These are phyloP conservation scores for Eucalyptus marginata DNA, from an alignment of 345 rosid genomes.

Conservation along the genomic window DNA sequence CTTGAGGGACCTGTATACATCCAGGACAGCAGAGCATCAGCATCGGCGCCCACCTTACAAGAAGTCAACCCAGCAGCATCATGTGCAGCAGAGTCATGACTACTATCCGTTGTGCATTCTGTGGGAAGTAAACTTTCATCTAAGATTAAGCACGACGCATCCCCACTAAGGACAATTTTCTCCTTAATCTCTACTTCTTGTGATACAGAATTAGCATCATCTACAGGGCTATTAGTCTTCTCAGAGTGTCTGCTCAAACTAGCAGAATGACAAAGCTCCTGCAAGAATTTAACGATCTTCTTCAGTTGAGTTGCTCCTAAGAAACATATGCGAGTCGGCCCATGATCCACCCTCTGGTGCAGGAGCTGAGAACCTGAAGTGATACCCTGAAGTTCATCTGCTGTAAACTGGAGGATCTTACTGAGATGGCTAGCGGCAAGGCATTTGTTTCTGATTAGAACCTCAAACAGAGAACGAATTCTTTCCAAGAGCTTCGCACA, in stretches of 20 bases:
- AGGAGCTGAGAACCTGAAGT: slow-evolving; percentile 58
- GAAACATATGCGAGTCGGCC: slow-evolving; percentile 74
- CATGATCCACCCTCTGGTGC: slow-evolving; percentile 44
- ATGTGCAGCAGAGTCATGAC: slow-evolving; percentile 4
- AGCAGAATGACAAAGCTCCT: slow-evolving; percentile 69
- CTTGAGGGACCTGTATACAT: slow-evolving; percentile 72
- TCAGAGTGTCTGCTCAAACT: slow-evolving; percentile 65
- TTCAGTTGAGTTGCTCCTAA: slow-evolving; percentile 71
- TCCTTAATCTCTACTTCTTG: slow-evolving; percentile 34
- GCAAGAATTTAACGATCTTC: slow-evolving; percentile 80
- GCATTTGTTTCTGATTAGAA: slow-evolving; percentile 67
- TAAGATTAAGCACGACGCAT: slow-evolving; percentile 44
- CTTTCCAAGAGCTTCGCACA: slow-evolving; percentile 70
- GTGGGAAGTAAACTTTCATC: slow-evolving; percentile 40
- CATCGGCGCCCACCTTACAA: slow-evolving; percentile 15
- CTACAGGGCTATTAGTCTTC: slow-evolving; percentile 19
- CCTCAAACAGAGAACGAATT: slow-evolving; percentile 51
- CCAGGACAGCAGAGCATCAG: slow-evolving; percentile 67
- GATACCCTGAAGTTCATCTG: slow-evolving; percentile 69
- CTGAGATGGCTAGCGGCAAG: slow-evolving; percentile 72
- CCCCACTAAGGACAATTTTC: slow-evolving; percentile 51
- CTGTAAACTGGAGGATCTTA: slow-evolving; percentile 60
- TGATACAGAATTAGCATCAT: slow-evolving; percentile 26
- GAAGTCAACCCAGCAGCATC: slow-evolving; percentile 11
- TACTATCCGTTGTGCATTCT: slow-evolving; percentile 7